Base-by-base conservation (phyloP, 2,329 filamentous ascomycete genomes). In the Alternaria ventricosa region DNA sequence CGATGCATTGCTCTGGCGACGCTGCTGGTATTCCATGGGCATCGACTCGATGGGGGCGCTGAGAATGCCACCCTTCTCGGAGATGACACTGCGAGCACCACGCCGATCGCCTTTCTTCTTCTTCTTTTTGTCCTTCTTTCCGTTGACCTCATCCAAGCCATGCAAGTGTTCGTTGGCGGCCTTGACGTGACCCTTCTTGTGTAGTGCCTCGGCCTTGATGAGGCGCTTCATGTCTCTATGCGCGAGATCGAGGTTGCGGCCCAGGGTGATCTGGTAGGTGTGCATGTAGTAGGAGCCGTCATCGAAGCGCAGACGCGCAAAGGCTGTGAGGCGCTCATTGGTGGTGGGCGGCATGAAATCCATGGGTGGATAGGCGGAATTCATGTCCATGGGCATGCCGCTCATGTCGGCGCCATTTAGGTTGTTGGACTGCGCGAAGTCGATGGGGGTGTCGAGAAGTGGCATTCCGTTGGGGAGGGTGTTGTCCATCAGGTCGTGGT, bases 271-370 rank as follows among this genome's bases (percentile, higher is more conserved):
- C 56, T 87, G 85, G 71, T 90, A 90, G 1, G 90, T 93, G 55
- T 89, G 92, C 88, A 94, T 91, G 79, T 92, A 91, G 77, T 92
- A 94, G 60, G 89, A 87, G 74, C 91, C 90, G 82, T 94, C 92
- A 69, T 87, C 85, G 75, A 94, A 94, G 71, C 89, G 87, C 64
- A 94, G 82, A 74, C 89, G 88, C 44, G 88, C 88, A 77, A 87
- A 90, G 33, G 87, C 88, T 67, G 86, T 84, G 64, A 88, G 86
- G 55, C 75, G 75, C 64, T 79, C 74, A 56, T 78, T 68, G 61
- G 65, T 69, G 61, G 63, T 57, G 20, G 61, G 49, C 33, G 63
- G 66, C 56, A 64, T 58, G 60, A 70, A 60, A 41, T 65, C 63
- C 66, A 71, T 64, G 57, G 61, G 50, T 10, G 61, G 47, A 25